Conservation (phyloP, 2,329 filamentous ascomycete species). For the Periconia digitata region DNA sequence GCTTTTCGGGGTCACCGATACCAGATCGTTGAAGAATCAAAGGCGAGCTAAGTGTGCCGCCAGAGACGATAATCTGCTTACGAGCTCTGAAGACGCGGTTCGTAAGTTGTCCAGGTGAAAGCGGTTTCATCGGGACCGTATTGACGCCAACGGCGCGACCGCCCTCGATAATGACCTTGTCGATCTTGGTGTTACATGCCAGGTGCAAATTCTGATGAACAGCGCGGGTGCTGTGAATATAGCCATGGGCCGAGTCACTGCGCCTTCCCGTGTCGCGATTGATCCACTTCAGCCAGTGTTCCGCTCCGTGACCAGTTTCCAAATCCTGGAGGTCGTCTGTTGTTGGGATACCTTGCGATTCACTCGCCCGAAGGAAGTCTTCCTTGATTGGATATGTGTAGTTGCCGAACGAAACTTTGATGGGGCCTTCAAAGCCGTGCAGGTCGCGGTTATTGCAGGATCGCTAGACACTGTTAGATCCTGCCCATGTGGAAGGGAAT, state of each 20-base stretch:
- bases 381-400: conserved; percentile 82
- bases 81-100: conserved; percentile 65
- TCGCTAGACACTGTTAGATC: conserved; percentile 17
- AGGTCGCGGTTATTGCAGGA: conserved; percentile 59
- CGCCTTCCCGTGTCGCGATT: conserved; percentile 70
- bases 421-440: conserved; percentile 77
- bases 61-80: conserved; percentile 73
- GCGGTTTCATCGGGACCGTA: conserved; percentile 70
- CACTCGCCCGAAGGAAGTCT: conserved; percentile 72
- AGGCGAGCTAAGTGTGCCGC: conserved; percentile 72
- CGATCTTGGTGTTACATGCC: conserved; percentile 74
- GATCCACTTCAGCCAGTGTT: conserved; percentile 87
- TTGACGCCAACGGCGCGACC: conserved; percentile 71
- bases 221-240: conserved; percentile 74
- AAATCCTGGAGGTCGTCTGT: conserved; percentile 79
- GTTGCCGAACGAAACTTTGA: conserved; percentile 79
- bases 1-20: conserved; percentile 72
- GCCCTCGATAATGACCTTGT: conserved; percentile 74
- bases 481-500: neutral
- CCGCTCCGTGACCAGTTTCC: conserved; percentile 67
- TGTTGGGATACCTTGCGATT: conserved; percentile 72
- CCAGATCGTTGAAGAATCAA: conserved; percentile 75
- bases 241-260: conserved; percentile 75
- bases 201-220: conserved; percentile 72
- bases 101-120: conserved; percentile 56